Base-by-base conservation (phyloP, 495 filamentous ascomycete species). In the Penicillium simplicissimum region DNA sequence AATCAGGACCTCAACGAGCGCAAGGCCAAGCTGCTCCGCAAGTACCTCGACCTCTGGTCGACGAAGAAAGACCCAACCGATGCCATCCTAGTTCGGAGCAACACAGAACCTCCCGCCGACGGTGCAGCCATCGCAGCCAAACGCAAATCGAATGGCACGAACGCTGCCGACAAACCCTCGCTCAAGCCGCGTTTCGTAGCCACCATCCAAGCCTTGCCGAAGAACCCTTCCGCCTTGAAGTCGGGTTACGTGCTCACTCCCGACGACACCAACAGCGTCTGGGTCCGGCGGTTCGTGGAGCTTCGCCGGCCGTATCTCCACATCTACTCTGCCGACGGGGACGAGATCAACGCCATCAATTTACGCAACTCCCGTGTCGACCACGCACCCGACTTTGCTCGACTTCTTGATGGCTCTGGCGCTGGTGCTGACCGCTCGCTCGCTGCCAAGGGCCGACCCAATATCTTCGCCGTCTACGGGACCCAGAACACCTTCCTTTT, bases 401-500 rank as follows among this genome's bases (percentile, higher is more conserved):
- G 88, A 43, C 74, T 98, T 17, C 80, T 97, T 23, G 76, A 80
- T 73, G 86, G 73, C 61, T 67, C 76, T 69, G 64, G 66, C 43
- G 69, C 65, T 36, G 68, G 61, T 31, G 33, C 61, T 34, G 72
- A 76, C 54, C 62, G 69, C 56, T 67, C 64, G 31, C 57, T 71
- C 59, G 84, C 65, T 72, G 75, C 77, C 65, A 85, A 72, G 69
- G 83, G 80, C 54, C 84, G 77, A 58, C 82, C 85, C 35, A 88
- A 88, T 65, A 88, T 98, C 38, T 98, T 94, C 80, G 95, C 96
- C 13, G 85, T 99, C 49, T 98, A 97, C 70, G 94, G 91, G 38
- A 88, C 88, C 60, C 86, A 94, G 67, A 97, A 96, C 67, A 96
- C 93, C 38, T 99, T 90, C 84, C 79, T 99, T 54, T 98, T 99